Conservation (phyloP, 306 rosid species). For the Trifolium subterraneum region DNA sequence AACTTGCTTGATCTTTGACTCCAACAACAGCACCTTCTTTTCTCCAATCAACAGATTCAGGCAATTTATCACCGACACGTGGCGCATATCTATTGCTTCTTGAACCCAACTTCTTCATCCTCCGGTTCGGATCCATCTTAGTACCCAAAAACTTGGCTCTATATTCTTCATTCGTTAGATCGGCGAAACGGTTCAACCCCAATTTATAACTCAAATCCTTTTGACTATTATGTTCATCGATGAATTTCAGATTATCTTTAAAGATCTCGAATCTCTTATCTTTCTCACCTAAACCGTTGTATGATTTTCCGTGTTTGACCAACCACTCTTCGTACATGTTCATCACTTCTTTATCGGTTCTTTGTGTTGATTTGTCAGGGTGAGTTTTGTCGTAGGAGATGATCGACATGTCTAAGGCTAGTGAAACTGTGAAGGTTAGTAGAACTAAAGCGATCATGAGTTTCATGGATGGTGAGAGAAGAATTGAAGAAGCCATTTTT, state of each 20-base stretch:
- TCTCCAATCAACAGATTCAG: conserved; percentile 88
- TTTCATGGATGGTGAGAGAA: conserved; percentile 42
- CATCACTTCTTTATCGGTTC: conserved; percentile 67
- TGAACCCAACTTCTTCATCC: conserved; percentile 31
- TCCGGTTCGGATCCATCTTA: conserved; percentile 44
- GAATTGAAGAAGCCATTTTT: conserved; percentile 57
- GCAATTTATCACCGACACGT: conserved; percentile 72
- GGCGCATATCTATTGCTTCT: conserved; percentile 60
- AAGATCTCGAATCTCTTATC: conserved; percentile 81
- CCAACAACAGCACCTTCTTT: conserved; percentile 72
- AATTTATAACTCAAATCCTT: conserved; percentile 56
- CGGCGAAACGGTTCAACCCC: conserved; percentile 89
- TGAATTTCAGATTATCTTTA: conserved; percentile 76
- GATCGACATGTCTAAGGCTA: conserved; percentile 78
- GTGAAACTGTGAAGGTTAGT: conserved; percentile 48
- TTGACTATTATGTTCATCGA: conserved; percentile 72
- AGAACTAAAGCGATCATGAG: conserved; percentile 43
- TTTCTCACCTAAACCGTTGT: conserved; percentile 73
- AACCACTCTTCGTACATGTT: conserved; percentile 77
- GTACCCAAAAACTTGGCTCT: conserved; percentile 69
- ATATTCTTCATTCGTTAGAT: conserved; percentile 89
- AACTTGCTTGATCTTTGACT: conserved; percentile 88
- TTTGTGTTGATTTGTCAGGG: conserved; percentile 44
- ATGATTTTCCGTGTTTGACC: conserved; percentile 59
- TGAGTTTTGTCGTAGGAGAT: conserved; percentile 57